Base-by-base conservation (phyloP, 169 alveolate genomes). In the Ichthyophthirius multifiliis region DNA sequence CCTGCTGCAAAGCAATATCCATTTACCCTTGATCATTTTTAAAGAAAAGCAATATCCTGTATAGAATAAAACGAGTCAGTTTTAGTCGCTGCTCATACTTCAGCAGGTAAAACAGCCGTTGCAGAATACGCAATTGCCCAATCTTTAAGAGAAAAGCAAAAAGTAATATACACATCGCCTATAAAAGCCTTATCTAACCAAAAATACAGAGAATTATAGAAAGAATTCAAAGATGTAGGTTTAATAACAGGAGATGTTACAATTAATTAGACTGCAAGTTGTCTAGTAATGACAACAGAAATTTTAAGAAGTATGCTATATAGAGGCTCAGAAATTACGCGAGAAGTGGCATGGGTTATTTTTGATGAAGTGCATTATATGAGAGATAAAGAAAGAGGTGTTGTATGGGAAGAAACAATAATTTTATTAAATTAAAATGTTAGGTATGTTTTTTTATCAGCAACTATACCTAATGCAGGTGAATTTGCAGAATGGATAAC, bases 371-470 rank as follows among this genome's bases (percentile, higher is more conserved):
- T 99, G 20, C 99, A 99, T 93, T 99, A 99, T 94, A 98, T 99
- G 99, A 93, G 99, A 77, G 99, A 99, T 87, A 95, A 98, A 78
- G 99, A 99, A 82, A 92, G 99, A 75, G 99, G 99, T 5, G 99
- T 98, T 48, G 99, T 99, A 10, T 99, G 99, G 99, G 99, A 99
- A 90, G 99, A 98, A 84, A 98, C 99, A 2, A 97, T 99, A 76
- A 98, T 98, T 81, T 89, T 98, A 65, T 93, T 98, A 9, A 99
- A 99, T 35, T 89, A 93, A 46, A 93, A 96, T 47, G 98, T 89
- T 18, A 96, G 98, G 75, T 92, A 98, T 79, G 99, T 98, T 16
- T 98, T 98, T 93, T 89, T 99, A 65, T 97, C 99, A 23, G 99
- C 99, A 2, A 99, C 99, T 15, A 97, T 99, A 43, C 99, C 99